These are phyloP conservation scores for Myochromella boudieri DNA, from an alignment of 768 basidiomycete genomes.

Conservation along the genomic window DNA sequence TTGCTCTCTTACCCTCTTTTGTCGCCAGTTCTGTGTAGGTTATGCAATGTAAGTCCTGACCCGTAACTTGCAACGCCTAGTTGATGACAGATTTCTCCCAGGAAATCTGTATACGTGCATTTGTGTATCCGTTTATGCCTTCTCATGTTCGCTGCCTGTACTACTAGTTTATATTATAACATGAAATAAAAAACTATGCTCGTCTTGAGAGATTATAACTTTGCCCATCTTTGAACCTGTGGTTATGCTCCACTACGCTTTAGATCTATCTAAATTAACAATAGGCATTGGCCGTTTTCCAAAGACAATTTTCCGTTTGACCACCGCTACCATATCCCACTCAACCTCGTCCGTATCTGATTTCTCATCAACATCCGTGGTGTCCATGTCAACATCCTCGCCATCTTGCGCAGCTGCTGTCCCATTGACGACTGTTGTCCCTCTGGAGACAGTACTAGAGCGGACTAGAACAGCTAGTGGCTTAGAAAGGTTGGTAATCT, in stretches of 20 bases:
- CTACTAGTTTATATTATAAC: constrained; percentile 6
- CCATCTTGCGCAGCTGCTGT: constrained; percentile 15
- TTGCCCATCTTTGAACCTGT: too few species aligned
- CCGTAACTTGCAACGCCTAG: too few species aligned
- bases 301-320: constrained; percentile 83
- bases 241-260: too few species aligned
- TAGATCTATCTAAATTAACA: constrained; percentile 24
- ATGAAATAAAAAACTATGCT: not conserved
- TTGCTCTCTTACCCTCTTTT: constrained; percentile 4
- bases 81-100: too few species aligned
- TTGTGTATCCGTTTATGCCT: not conserved
- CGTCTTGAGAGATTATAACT: too few species aligned
- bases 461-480: constrained; percentile 78
- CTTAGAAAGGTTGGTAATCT: constrained; percentile 70
- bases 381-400: constrained; percentile 18
- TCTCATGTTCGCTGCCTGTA: constrained; percentile 11
- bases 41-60: constrained; percentile 9
- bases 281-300: constrained; percentile 82
- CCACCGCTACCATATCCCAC: constrained; percentile 69
- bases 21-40: not conserved
- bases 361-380: constrained; percentile 22
- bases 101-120: constrained; percentile 1
- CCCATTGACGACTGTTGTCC: constrained; percentile 15
- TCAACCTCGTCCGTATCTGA: constrained; percentile 17
- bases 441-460: constrained; percentile 18